These are phyloP conservation scores for Epichloe typhina DNA, from an alignment of 2,329 filamentous ascomycete genomes.

Conservation along the genomic window DNA sequence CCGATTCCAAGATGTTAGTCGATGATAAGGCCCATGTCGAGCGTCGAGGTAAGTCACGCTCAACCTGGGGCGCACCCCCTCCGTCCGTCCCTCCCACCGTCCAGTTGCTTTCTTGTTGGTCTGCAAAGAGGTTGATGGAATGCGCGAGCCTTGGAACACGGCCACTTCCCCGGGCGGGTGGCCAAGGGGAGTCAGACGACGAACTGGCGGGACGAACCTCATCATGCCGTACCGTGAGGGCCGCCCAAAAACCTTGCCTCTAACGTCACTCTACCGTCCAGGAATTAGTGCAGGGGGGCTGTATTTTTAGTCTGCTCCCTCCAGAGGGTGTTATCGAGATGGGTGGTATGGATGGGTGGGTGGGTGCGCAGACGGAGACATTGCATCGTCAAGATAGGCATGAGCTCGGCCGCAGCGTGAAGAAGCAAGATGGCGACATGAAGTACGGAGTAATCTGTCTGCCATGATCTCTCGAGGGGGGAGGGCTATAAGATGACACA, in stretches of 20 bases:
- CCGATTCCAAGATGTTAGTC: conserved; percentile 17
- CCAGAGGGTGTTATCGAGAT: background rate
- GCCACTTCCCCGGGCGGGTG: conserved; percentile 1
- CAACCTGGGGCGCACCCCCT: conserved; percentile 15
- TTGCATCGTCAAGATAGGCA: background rate
- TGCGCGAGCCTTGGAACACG: background rate
- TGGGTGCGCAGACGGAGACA: background rate
- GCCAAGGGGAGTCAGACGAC: conserved; percentile 5
- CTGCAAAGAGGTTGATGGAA: background rate
- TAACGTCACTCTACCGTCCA: background rate
- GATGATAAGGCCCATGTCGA: conserved; percentile 13
- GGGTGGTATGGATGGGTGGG: background rate
- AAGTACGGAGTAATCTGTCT: background rate
- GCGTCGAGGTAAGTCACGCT: conserved; percentile 24
- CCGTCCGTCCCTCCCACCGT: conserved; percentile 1
- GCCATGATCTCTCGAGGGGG: background rate
- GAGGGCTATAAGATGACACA: conserved; percentile 2
- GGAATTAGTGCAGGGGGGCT: background rate
- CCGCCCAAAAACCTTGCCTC: background rate
- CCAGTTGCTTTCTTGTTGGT: too few species aligned
- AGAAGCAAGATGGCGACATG: background rate
- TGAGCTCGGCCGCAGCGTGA: background rate
- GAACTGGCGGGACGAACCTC: conserved; percentile 7
- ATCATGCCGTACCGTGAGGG: conserved; percentile 4
- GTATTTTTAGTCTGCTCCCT: conserved; percentile 1